Base-by-base conservation (phyloP, 345 rosid genomes). In the Ailanthus altissimus region DNA sequence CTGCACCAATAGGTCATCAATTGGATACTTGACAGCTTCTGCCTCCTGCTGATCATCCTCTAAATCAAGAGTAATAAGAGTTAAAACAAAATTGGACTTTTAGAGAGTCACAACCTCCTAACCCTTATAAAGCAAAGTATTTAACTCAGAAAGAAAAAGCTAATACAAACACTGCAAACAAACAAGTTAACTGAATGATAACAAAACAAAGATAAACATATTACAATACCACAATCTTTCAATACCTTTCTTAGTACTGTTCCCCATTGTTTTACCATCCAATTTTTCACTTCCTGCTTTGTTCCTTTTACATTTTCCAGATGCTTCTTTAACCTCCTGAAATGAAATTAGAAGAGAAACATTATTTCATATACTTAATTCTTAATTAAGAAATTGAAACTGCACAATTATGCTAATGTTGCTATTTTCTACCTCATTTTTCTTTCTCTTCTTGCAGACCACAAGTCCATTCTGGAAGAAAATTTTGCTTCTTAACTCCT, bases 1-100 rank as follows among this genome's bases (percentile, higher is more conserved):
- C 83, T 83, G 85, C 83, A 96, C 92, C 81, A 93, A 75, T 71
- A 86, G 88, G 80, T 96, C 99, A 70, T 93, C 99, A 76, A 96
- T 89, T 74, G 99, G 99, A 87, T 93, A 96, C 76, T 77, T 92
- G 84, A 89, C 83, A 47, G 83, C 80, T 73, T 90, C 89, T 42
- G 70, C 87, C 76, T 71, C 67, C 40, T 72, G 72, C 71, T 69
- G 83, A 61, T 79, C 76, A 65, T 81, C 82, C 79, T 85, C 99
- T 90, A 83, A 81, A 80, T 65, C 73, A 84, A 68, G 63, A 72
- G 77, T 10, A 62, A 49, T 14, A 63, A 54, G 70, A 53, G 16
- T 67, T 58, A 68, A 42, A 58, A 16, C 57, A 46, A 25, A 54
- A 71, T 49, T 28, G 51, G 51, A 73, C 54, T 59, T 36, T 46